A percentile compares a stretch with the other conserved stretches of the same genome.
These are phyloP conservation scores for Pittosporum tobira DNA, from an alignment of 129 eudicot genomes.

Conservation along the genomic window DNA sequence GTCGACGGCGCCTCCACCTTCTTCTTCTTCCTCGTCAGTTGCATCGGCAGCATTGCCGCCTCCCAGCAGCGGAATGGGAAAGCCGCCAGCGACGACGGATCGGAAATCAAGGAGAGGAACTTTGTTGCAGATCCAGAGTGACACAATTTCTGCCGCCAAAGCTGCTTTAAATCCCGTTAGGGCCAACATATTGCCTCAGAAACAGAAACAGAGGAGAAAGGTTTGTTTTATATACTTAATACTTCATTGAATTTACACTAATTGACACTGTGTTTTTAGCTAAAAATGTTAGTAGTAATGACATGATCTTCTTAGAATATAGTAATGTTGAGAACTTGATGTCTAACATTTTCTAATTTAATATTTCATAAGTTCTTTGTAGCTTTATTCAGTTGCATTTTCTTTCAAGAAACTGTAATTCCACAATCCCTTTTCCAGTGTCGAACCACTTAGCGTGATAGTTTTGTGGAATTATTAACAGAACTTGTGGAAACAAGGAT, in stretches of 20 bases:
- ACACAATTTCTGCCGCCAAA: conserved; percentile 43
- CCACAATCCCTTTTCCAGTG: no score
- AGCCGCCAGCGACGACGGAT: conserved; percentile 40
- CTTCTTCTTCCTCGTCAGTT: conserved; percentile 32
- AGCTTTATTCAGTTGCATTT: background rate
- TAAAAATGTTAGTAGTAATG: no score
- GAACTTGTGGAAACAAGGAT: no score
- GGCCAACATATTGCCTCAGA: conserved; percentile 29
- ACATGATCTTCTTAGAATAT: no score
- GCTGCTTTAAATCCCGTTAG: conserved; percentile 26
- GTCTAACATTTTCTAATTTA: no score
- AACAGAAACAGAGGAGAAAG: conserved; percentile 29
- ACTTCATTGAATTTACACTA: background rate
- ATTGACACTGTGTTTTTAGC: no score
- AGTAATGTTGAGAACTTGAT: no score
- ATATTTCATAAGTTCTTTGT: no score
- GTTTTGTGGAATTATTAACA: no score
- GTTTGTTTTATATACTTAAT: background rate
- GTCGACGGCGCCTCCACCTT: conserved; percentile 30
- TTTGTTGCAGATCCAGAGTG: conserved; percentile 94
- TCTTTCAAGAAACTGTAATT: no score
- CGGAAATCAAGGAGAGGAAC: conserved; percentile 69
- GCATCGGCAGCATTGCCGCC: conserved; percentile 41
- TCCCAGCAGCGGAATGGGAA: conserved; percentile 24
- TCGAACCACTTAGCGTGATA: no score